phyloP scores from a whole-genome alignment of 2,329 filamentous ascomycete species.

The Neurospora sp. region DNA sequence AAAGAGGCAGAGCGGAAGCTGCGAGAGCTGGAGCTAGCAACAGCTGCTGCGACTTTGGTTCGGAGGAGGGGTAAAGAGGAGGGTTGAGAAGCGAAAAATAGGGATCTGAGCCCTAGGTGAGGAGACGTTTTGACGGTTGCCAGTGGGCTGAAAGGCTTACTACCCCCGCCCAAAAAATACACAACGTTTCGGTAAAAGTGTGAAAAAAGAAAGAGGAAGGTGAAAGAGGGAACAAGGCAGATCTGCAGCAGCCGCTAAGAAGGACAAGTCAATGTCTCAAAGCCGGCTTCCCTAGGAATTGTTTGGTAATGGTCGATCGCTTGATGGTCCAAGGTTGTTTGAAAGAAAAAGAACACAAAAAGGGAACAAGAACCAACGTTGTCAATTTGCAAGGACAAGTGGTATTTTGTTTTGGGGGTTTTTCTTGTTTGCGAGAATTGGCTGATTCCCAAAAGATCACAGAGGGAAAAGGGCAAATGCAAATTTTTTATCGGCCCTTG shows the following conservation, averaged over 20 bases:
- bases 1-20: conserved; percentile 56
- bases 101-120: conserved; percentile 5
- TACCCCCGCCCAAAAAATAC: background rate
- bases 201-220: background rate
- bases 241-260: background rate
- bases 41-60: conserved; percentile 8
- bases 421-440: background rate
- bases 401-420: background rate
- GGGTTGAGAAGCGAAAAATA: conserved; percentile 17
- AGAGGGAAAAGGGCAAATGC: background rate
- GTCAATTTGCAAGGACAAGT: background rate
- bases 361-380: background rate
- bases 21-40: conserved; percentile 29
- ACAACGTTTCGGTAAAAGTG: conserved; percentile 1
- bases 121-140: background rate
- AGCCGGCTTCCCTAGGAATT: background rate
- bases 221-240: background rate
- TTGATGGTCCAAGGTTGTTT: background rate
- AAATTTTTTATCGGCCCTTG: background rate
- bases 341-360: background rate
- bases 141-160: background rate
- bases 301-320: background rate
- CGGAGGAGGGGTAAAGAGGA: conserved; percentile 17
- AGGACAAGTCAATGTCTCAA: background rate
- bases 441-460: background rate